Percentiles rank a stretch among this genome's conserved stretches.
Conservation (phyloP, 2,329 filamentous ascomycete genomes). For the Botrytis medusae region DNA sequence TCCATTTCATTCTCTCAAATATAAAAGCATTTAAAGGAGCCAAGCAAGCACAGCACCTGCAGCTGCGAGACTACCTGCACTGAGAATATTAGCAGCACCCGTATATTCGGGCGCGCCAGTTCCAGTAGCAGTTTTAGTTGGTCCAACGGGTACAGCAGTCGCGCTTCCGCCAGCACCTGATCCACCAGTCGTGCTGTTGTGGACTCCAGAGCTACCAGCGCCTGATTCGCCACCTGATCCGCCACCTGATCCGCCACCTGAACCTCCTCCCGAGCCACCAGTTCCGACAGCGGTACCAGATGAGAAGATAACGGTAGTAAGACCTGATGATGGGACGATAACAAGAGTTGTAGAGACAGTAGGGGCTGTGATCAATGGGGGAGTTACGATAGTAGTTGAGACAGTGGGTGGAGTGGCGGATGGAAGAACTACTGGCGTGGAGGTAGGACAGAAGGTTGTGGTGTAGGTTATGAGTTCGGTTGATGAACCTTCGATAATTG, state of each 20-base stretch:
- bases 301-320: background rate
- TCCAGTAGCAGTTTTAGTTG: slow-evolving; percentile 15
- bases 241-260: background rate
- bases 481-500: slow-evolving; percentile 22
- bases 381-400: slow-evolving; percentile 2
- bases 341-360: slow-evolving; percentile 21
- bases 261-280: slow-evolving; percentile 13
- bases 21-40: background rate
- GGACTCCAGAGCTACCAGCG: background rate
- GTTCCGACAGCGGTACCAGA: slow-evolving; percentile 12
- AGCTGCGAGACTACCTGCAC: background rate
- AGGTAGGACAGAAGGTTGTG: background rate
- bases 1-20: background rate
- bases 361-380: slow-evolving; percentile 26
- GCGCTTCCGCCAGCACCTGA: slow-evolving; percentile 13
- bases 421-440: slow-evolving; percentile 14
- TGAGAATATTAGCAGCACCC: background rate
- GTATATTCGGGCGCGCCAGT: slow-evolving; percentile 14
- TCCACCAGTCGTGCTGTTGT: slow-evolving; percentile 13
- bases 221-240: slow-evolving; percentile 7
- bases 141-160: slow-evolving; percentile 26
- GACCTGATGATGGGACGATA: background rate
- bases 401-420: slow-evolving; percentile 23
- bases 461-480: slow-evolving; percentile 27
- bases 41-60: background rate